Conservation (phyloP, 176 grass and related monocot genomes). For the Luzula sylvatica region DNA sequence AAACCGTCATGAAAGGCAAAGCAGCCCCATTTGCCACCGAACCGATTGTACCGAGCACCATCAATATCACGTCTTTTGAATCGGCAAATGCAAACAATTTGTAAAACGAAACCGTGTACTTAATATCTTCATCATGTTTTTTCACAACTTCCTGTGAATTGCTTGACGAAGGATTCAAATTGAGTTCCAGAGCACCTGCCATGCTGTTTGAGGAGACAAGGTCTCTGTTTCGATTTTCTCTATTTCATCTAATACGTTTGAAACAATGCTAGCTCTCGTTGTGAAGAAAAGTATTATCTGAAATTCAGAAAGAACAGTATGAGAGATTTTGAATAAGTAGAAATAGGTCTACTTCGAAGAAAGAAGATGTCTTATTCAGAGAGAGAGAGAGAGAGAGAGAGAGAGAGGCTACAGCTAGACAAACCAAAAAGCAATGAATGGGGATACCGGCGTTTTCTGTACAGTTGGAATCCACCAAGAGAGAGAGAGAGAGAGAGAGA, state of each 20-base stretch:
- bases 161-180: not conserved
- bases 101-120: constrained; percentile 59
- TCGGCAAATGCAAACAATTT: constrained; percentile 85
- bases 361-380: constrained; percentile 11
- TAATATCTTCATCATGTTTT: constrained; percentile 11
- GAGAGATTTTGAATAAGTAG: not conserved
- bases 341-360: not conserved
- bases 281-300: not conserved
- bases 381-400: not conserved
- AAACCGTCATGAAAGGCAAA: constrained; percentile 84
- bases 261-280: not conserved
- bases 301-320: not conserved
- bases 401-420: constrained; percentile 14
- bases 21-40: constrained; percentile 75
- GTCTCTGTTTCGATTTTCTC: not conserved
- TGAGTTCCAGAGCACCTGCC: constrained; percentile 20
- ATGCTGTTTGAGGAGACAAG: not conserved
- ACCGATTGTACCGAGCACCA: constrained; percentile 58
- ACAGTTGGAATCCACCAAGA: constrained; percentile 28
- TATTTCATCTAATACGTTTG: constrained; percentile 1
- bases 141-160: not conserved
- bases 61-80: constrained; percentile 49
- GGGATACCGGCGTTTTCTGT: constrained; percentile 8
- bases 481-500: not conserved
- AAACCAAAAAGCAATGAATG: constrained; percentile 23